Evolutionary conservation across 805 yeast species (phyloP).

Genomic region (Nematodospora valgi): DNA sequence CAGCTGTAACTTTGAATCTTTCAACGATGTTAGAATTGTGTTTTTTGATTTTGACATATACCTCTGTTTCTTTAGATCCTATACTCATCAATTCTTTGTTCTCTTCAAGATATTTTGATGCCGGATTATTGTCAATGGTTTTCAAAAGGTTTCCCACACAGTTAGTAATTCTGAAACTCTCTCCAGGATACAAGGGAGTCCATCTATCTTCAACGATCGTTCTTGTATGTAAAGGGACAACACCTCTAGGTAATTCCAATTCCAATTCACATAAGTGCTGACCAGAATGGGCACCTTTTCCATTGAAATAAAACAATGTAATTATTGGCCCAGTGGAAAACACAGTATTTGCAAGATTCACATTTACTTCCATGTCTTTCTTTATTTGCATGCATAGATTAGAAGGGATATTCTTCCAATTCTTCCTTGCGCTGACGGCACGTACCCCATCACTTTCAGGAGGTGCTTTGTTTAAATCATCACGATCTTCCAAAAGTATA

Average conservation of each 20-base stretch:
- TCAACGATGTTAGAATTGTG: constrained; percentile 12
- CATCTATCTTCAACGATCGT: constrained; percentile 24
- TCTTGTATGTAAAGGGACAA: constrained; percentile 7
- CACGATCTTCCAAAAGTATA: constrained; percentile 15
- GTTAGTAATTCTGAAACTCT: constrained; percentile 42
- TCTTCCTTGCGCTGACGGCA: constrained; percentile 30
- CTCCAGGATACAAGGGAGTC: constrained; percentile 26
- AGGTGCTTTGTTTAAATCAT: constrained; percentile 19
- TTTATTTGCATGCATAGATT: constrained; percentile 19
- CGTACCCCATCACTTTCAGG: constrained; percentile 35
- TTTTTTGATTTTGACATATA: constrained; percentile 31
- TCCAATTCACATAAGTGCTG: constrained; percentile 26
- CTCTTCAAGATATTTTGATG: constrained; percentile 53
- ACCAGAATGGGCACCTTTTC: constrained; percentile 19
- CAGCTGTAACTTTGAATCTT: constrained; percentile 58
- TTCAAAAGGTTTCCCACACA: constrained; percentile 59
- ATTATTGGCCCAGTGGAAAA: constrained; percentile 32
- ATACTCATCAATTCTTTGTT: constrained; percentile 37
- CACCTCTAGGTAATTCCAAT: constrained; percentile 18
- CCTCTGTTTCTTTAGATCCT: constrained; percentile 42
- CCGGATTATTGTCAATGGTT: constrained; percentile 50
- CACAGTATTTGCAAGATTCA: constrained; percentile 38
- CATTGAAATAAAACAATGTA: constrained; percentile 32
- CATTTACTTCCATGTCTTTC: constrained; percentile 12
- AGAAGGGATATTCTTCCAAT: constrained; percentile 35